Base-by-base conservation (phyloP, 768 basidiomycete species). In the Termitomyces sp. region DNA sequence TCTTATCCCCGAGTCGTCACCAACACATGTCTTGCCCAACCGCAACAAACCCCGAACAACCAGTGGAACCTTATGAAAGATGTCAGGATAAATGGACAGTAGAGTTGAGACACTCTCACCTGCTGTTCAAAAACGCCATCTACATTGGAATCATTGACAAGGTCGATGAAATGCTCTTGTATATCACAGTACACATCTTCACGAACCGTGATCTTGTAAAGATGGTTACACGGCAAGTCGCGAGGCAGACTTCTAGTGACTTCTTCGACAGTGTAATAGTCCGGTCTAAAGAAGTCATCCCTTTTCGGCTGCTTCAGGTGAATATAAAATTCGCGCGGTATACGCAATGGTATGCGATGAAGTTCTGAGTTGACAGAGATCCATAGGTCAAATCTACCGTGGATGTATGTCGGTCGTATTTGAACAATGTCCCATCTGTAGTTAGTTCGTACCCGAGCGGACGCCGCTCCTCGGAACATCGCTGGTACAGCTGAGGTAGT, bases 121-220 rank as follows among this genome's bases (percentile, higher is more conserved):
- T 98, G 94, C 20, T 88, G 79, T 73, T 99, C 97, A 65, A 88
- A 99, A 4, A 97, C 90, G 1, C 93, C 94, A 64, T 98, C 94
- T 9, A 98, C 92, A 66, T 91, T 93, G 0, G 95, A 92, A 65
- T 95, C 91, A 66, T 97, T 97, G 58, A 85, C 92, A 51, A 98
- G 77, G 68, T 94, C 88, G 18, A 93, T 87, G 67, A 98, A 98
- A 68, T 97, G 92, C 56, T 92, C 88, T 64, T 92, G 88, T 32
- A 88, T 90, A 32, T 90, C 84, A 32, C 88, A 78, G 71, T 90
- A 99, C 16, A 87, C 73, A 6, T 89, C 87, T 68, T 98, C 97
- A 33, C 87, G 81, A 24, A 94, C 92, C 12, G 81, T 75, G 28
- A 98, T 75, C 64, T 86, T 88, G 76, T 91, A 96, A 1, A 99